A percentile compares a stretch with the other conserved stretches of the same genome.
These are phyloP conservation scores for Citrullus amarus DNA, from an alignment of 306 rosid species.

Conservation along the genomic window DNA sequence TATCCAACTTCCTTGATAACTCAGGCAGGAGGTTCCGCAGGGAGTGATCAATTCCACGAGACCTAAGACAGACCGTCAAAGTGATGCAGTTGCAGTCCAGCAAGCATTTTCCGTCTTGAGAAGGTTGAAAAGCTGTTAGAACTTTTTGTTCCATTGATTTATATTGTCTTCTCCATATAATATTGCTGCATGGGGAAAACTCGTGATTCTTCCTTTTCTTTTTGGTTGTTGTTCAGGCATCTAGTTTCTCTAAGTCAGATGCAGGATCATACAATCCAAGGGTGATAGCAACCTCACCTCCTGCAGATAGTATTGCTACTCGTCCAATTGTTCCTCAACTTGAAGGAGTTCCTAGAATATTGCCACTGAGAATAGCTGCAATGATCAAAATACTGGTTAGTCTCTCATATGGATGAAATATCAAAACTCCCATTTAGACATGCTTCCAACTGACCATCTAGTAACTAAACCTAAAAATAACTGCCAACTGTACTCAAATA, in stretches of 20 bases:
- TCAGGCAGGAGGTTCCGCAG: slow-evolving; percentile 64
- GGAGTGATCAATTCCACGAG: slow-evolving; percentile 31
- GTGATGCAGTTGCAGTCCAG: slow-evolving; percentile 87
- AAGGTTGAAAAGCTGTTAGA: slow-evolving; percentile 36
- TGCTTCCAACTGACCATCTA: neutral
- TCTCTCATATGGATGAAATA: neutral
- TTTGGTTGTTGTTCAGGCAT: slow-evolving; percentile 34
- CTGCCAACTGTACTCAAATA: neutral
- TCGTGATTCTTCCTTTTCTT: neutral
- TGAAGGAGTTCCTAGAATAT: slow-evolving; percentile 37
- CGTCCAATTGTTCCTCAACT: slow-evolving; percentile 57
- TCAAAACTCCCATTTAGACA: neutral
- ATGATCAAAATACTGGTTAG: slow-evolving; percentile 88
- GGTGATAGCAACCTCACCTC: slow-evolving; percentile 59
- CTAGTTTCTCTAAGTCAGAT: slow-evolving; percentile 61
- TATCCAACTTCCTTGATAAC: slow-evolving; percentile 18
- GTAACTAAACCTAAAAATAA: neutral
- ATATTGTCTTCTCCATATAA: neutral
- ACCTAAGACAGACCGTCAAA: slow-evolving; percentile 50
- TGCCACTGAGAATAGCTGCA: slow-evolving; percentile 73
- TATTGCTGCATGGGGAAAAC: slow-evolving; percentile 7
- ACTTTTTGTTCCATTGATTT: neutral
- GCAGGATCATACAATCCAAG: slow-evolving; percentile 46
- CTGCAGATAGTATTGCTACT: slow-evolving; percentile 24
- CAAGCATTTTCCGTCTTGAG: slow-evolving; percentile 54